phyloP scores from a whole-genome alignment of 257 asterid species.

The Parsonsia alboflavescens region DNA sequence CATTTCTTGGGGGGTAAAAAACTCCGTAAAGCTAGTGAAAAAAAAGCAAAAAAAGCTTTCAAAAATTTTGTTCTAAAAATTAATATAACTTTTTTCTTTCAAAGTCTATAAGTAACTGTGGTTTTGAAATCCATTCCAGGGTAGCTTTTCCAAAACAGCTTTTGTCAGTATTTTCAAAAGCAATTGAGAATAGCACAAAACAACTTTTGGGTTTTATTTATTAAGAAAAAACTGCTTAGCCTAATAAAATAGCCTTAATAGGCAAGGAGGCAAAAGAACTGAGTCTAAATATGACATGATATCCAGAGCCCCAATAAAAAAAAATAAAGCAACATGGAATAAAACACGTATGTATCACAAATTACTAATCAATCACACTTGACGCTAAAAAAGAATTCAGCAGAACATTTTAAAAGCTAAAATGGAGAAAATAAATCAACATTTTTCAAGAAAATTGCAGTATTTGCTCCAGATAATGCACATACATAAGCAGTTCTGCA shows the following conservation, averaged over 20 bases:
- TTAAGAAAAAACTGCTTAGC: no score
- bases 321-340: neutral
- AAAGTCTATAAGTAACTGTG: neutral
- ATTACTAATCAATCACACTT: neutral
- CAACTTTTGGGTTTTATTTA: neutral
- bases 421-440: neutral
- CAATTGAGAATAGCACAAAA: neutral
- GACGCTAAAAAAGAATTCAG: neutral
- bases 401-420: neutral
- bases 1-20: no score
- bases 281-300: neutral
- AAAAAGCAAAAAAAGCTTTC: neutral
- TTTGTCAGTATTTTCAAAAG: neutral
- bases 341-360: neutral
- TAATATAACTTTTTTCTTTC: no score
- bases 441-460: neutral
- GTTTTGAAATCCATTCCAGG: neutral
- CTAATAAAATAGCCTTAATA: neutral
- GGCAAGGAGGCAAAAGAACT: neutral
- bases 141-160: neutral
- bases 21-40: neutral
- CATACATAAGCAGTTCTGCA: constrained; percentile 80
- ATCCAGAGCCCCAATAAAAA: neutral
- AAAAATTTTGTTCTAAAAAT: no score
- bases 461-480: neutral